Evolutionary conservation across 2,329 filamentous ascomycete genomes (phyloP), one percentile per base, ranked within the genome.

Genomic region (Botrytis porri): DNA sequence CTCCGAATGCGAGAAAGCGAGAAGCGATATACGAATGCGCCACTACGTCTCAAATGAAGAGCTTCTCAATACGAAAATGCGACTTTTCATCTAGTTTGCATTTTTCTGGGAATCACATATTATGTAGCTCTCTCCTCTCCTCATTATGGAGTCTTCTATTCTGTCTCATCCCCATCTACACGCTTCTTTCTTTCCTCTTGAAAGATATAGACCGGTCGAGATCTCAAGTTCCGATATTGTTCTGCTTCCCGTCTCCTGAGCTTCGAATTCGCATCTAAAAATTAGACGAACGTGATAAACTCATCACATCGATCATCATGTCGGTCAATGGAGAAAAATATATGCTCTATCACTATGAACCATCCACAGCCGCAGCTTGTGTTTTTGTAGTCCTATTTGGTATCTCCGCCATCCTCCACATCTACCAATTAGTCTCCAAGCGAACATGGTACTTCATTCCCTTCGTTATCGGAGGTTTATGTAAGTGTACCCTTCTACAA

Each of bases 381-480:
- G 41, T 76, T 4, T 77, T 77, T 54, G 64, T 76, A 8, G 57
- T 73, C 3, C 25, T 73, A 6, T 78, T 78, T 51, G 29, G 57
- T 25, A 8, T 65, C 20, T 72, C 73, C 12, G 73, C 73, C 2
- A 22, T 66, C 16, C n/a, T 74, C 3, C 77, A 78, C 37, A 43
- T 61, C 10, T 76, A 73, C 51, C 74, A 78, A 57, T 22, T 78
- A 4, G 2, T 75, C 6, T 22, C 69, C 5, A 76, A 69, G 20
- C 73, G 71, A 64, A 74, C 76, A 25, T 80, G 77, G 76, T 81
- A 79, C 61, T 79, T 79, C 59, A 76, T 80, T 39, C 79, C 80
- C 9, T 66, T 81, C 3, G 41, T 79, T 14, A 69, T 81, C n/a
- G 80, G 80, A 39, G 79, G 79, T 12, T 14, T 70, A 25, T 70